A percentile compares a stretch with the other conserved stretches of the same genome.
Conservation (phyloP, 2,329 filamentous ascomycete genomes). For the Colletotrichum eremochloae region DNA sequence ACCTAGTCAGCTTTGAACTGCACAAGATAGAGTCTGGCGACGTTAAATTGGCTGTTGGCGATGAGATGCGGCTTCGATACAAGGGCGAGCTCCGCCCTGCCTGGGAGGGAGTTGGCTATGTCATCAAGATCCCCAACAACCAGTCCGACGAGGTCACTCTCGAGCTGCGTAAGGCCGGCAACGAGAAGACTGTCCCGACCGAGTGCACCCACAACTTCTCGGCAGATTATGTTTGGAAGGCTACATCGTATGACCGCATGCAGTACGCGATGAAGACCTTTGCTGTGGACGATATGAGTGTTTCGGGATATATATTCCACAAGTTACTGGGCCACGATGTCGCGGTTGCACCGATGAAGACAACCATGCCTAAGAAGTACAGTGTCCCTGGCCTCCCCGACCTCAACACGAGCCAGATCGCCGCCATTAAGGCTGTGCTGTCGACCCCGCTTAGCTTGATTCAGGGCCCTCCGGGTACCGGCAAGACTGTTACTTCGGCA, state of each 20-base stretch:
- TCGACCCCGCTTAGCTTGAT: constrained; percentile 96
- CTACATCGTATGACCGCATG: constrained; percentile 99
- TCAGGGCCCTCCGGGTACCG: constrained; percentile 95
- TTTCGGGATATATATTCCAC: constrained; percentile 99
- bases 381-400: constrained; percentile 94
- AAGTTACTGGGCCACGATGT: constrained; percentile 96
- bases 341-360: constrained; percentile 94
- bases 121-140: constrained; percentile 99
- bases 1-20: constrained; percentile 93
- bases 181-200: constrained; percentile 95
- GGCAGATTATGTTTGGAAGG: constrained; percentile 99
- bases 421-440: constrained; percentile 93
- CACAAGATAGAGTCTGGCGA: constrained; percentile 98
- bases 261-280: constrained; percentile 99
- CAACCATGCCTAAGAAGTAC: constrained; percentile 95
- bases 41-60: constrained; percentile 96
- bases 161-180: constrained; percentile 92
- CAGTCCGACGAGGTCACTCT: constrained; percentile 98
- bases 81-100: constrained; percentile 91
- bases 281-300: constrained; percentile 96
- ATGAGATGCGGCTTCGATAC: constrained; percentile 98
- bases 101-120: constrained; percentile 98
- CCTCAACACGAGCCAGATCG: constrained; percentile 94
- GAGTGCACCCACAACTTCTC: constrained; percentile 98
- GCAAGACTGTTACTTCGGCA: constrained; percentile 98